Base-by-base conservation (phyloP, 225 moss, liverwort and hornwort genomes). In the Thuidium tamariscinum region DNA sequence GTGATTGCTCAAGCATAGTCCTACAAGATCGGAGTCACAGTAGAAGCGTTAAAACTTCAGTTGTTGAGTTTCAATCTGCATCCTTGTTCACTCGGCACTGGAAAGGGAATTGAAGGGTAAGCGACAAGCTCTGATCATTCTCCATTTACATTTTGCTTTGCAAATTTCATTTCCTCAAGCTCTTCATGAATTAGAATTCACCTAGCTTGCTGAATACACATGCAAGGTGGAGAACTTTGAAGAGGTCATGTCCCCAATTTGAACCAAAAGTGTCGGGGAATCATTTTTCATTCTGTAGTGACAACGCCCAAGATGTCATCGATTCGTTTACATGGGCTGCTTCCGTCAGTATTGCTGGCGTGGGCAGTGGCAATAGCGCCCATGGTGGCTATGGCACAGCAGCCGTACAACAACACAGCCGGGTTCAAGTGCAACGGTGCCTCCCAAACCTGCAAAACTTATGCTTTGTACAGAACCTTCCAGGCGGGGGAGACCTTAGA, bases 371-470 rank as follows among this genome's bases (percentile, higher is more conserved):
- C 64, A 18, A 44, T 37, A 36, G 54, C 55, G 46, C 77, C 86
- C 62, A 48, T 49, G 66, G 17, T 36, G 41, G 32, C 86, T 10
- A 65, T 48, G 65, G 88, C 86, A 26, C 88, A 86, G 64, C 88
- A 86, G 64, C 88, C 54, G 74, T 88, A 86, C 85, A 88, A 88
- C 78, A 73, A 66, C 73, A 80, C 86, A 60, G 60, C 82, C 8
- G 90, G 82, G 7, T 90, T 59, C 82, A 10, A 30, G 10, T 90
- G 90, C 81, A 84, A 81, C 36, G 85, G 88, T 29, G 69, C 8
- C 41, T 48, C 62, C 16, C 16, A 56, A 27, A 30, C 77, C 5
- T 90, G 90, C 78, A 19, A 72, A 16, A 30, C 82, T 8, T 88
- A 88, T 26, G 85, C 18, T 37, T 55, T 85, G 65, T 90, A 88